Percentiles rank a stretch among this genome's conserved stretches.
Evolutionary conservation across 148 eudicot genomes (phyloP).

Genomic region (Talinum fruticosum): DNA sequence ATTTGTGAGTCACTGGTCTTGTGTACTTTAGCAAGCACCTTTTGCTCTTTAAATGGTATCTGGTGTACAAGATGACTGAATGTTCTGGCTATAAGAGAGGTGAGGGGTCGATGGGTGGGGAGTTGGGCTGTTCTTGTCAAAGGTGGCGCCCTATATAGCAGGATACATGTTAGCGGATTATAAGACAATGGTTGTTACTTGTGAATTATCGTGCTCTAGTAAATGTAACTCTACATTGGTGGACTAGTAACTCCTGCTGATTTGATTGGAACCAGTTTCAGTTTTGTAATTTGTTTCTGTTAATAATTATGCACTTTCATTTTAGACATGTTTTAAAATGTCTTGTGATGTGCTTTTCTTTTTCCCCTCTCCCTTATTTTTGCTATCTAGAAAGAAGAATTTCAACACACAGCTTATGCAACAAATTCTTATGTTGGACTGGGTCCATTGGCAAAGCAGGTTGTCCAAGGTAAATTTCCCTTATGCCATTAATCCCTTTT

Average conservation of each 20-base stretch:
- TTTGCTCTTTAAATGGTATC: too few relatives aligned
- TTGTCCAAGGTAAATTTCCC: conserved; percentile 61
- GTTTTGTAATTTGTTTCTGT: background rate
- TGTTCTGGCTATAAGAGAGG: background rate
- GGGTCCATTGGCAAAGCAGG: conserved; percentile 72
- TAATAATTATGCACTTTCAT: background rate
- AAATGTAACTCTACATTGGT: background rate
- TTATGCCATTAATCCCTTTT: background rate
- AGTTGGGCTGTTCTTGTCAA: background rate
- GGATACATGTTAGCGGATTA: too few relatives aligned
- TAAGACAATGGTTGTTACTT: background rate
- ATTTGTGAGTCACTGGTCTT: background rate
- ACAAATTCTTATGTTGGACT: conserved; percentile 84
- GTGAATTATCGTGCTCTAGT: background rate
- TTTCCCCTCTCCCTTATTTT: background rate
- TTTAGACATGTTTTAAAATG: background rate
- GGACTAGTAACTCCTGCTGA: background rate
- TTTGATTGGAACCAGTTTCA: background rate
- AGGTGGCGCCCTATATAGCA: background rate
- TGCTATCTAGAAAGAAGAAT: conserved; percentile 85
- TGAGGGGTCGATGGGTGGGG: background rate
- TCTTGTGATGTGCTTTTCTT: background rate
- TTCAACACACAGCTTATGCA: conserved; percentile 87
- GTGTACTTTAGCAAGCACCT: too few relatives aligned
- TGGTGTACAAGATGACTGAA: too few relatives aligned